These are phyloP conservation scores for Chondrus crispus DNA, from an alignment of 23 red algal genomes.

Conservation along the genomic window DNA sequence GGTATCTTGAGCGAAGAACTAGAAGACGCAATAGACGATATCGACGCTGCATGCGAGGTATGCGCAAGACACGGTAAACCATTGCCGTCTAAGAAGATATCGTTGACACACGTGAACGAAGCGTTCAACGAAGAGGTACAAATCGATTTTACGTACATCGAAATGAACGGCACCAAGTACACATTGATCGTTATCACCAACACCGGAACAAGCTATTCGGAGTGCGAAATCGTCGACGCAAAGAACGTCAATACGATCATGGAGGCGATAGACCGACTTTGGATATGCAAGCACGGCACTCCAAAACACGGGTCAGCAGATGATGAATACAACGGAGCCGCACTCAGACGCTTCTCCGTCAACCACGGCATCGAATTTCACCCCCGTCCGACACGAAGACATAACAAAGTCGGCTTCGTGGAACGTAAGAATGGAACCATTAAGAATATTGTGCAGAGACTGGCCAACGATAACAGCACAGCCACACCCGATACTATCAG, in stretches of 20 bases:
- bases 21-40: background rate
- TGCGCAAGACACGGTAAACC: background rate
- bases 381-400: background rate
- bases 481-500: background rate
- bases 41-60: background rate
- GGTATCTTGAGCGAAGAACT: background rate
- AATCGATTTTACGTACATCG: background rate
- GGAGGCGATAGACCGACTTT: background rate
- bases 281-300: constrained; percentile 13
- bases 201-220: background rate
- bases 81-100: background rate
- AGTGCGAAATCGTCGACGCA: background rate
- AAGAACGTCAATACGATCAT: background rate
- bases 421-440: constrained; percentile 10
- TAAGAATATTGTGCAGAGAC: background rate
- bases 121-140: constrained; percentile 24
- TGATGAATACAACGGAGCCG: background rate
- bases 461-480: background rate
- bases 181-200: background rate
- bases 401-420: background rate
- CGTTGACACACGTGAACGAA: constrained; percentile 27
- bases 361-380: background rate
- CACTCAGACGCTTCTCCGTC: background rate
- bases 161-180: background rate
- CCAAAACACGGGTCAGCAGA: background rate